Conservation (phyloP, 345 rosid genomes). For the Dovyalis caffra region DNA sequence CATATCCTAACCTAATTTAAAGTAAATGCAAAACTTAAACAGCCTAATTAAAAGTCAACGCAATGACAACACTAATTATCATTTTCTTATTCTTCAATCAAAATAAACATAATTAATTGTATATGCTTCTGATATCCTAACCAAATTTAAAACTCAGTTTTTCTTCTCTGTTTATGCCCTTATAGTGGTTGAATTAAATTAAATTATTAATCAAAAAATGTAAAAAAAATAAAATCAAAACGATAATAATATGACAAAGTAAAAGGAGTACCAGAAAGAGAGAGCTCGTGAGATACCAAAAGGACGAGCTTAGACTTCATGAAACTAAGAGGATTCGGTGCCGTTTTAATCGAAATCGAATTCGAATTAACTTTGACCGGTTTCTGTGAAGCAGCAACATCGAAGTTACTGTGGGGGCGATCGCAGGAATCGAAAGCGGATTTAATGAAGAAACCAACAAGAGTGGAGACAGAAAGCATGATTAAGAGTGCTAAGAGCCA, state of each 20-base stretch:
- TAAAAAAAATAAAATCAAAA: too few relatives aligned
- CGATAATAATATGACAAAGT: not conserved
- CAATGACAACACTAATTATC: not conserved
- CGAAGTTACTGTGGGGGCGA: constrained; percentile 5
- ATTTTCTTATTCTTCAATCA: not conserved
- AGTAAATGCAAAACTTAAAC: not conserved
- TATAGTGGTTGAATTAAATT: too few relatives aligned
- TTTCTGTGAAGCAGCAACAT: not conserved
- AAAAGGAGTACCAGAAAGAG: constrained; percentile 36
- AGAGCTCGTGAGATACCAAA: constrained; percentile 47
- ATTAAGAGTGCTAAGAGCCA: constrained; percentile 34
- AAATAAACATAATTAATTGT: too few relatives aligned
- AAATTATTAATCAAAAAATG: not conserved
- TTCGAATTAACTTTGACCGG: not conserved
- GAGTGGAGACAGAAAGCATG: constrained; percentile 43
- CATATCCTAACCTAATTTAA: too few relatives aligned
- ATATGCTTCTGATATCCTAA: too few relatives aligned
- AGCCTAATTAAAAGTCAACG: not conserved
- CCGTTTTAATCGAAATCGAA: not conserved
- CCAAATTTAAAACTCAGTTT: too few relatives aligned
- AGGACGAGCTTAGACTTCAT: constrained; percentile 50
- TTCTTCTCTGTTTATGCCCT: too few relatives aligned
- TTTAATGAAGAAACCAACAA: constrained; percentile 36
- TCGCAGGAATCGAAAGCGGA: constrained; percentile 43
- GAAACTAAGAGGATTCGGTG: constrained; percentile 43